Evolutionary conservation across 177 flowering plant species (phyloP).

Genomic region (Vitis hybrid): DNA sequence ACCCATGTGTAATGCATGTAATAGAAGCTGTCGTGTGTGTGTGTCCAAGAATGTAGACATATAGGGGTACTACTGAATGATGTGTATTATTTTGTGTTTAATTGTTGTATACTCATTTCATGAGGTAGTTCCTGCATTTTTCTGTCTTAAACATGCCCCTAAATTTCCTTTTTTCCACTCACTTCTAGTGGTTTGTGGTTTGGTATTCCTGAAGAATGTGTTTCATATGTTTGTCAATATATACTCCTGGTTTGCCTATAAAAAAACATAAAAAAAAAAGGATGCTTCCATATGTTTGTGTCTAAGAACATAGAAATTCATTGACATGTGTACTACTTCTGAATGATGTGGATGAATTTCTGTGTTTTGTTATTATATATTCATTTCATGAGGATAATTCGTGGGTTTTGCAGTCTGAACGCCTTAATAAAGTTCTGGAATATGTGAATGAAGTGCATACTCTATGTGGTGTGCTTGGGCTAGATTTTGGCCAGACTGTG

Average conservation of each 20-base stretch:
- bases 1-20: too few relatives aligned
- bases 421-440: constrained; percentile 71
- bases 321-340: not conserved
- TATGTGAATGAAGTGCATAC: constrained; percentile 85
- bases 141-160: not conserved
- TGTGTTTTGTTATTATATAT: not conserved
- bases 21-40: too few relatives aligned
- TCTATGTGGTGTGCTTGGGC: constrained; percentile 77
- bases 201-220: too few relatives aligned
- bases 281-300: not conserved
- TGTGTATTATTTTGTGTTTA: too few relatives aligned
- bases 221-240: too few relatives aligned
- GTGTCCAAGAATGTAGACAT: too few relatives aligned
- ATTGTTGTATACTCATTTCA: too few relatives aligned
- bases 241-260: not conserved
- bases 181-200: too few relatives aligned
- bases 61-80: too few relatives aligned
- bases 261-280: too few relatives aligned
- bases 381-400: not conserved
- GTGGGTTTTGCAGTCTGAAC: constrained; percentile 69
- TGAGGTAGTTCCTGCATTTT: not conserved
- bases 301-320: not conserved
- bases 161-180: not conserved
- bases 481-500: constrained; percentile 85
- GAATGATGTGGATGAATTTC: constrained; percentile 1